Percentiles rank a stretch among this genome's conserved stretches.
Evolutionary conservation across 805 yeast species (phyloP).

Genomic region (Lachancea waltii): DNA sequence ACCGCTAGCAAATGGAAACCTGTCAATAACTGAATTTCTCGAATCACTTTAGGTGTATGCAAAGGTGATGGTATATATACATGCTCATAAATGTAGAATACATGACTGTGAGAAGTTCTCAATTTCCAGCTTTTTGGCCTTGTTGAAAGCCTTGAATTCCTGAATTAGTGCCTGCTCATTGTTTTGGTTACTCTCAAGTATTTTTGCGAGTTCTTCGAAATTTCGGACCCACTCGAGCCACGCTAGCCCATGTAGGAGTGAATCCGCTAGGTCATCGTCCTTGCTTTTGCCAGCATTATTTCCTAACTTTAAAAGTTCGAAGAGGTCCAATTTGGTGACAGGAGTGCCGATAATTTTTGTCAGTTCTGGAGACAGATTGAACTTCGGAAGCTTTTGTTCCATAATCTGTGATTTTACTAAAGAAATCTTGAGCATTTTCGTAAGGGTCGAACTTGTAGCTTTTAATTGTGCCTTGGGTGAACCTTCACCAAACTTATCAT

Average conservation of each 20-base stretch:
- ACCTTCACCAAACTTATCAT: background rate
- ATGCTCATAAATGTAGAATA: conserved; percentile 1
- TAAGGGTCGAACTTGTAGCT: conserved; percentile 4
- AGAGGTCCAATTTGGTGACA: conserved; percentile 23
- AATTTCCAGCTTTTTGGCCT: background rate
- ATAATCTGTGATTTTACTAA: conserved; percentile 4
- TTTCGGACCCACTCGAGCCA: conserved; percentile 38
- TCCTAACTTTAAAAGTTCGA: conserved; percentile 70
- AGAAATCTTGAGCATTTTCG: conserved; percentile 9
- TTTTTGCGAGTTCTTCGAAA: conserved; percentile 10
- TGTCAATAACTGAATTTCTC: conserved; percentile 22
- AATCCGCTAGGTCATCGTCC: conserved; percentile 62
- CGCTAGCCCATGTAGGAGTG: conserved; percentile 54
- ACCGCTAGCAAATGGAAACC: conserved; percentile 40
- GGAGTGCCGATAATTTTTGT: background rate
- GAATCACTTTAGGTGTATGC: conserved; percentile 4
- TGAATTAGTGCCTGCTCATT: conserved; percentile 1
- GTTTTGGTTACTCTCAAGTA: background rate
- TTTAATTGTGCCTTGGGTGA: conserved; percentile 3
- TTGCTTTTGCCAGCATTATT: conserved; percentile 45
- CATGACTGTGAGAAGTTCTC: background rate
- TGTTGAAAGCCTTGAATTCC: conserved; percentile 4
- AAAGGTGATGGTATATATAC: background rate
- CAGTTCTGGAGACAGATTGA: background rate
- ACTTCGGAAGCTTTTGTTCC: background rate